These are phyloP conservation scores for Sarocladium brachiariae DNA, from an alignment of 2,329 filamentous ascomycete genomes.

Conservation along the genomic window DNA sequence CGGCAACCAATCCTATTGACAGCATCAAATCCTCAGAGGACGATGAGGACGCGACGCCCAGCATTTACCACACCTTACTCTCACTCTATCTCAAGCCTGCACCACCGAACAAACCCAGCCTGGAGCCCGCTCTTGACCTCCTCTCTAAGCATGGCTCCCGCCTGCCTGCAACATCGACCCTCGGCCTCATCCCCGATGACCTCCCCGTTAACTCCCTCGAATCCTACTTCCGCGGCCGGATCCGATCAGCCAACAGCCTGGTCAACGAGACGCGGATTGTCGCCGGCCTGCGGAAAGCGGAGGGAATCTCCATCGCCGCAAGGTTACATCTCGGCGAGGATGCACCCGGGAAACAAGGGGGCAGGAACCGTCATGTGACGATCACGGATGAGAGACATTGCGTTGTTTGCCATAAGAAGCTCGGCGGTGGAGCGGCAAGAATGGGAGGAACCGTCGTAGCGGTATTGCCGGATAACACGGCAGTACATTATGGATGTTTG, in stretches of 20 bases:
- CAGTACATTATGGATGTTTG: slow-evolving; percentile 77
- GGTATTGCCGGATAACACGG: slow-evolving; percentile 75
- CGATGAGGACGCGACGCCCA: slow-evolving; percentile 54
- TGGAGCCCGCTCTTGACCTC: slow-evolving; percentile 74
- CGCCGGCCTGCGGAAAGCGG: slow-evolving; percentile 67
- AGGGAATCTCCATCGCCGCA: slow-evolving; percentile 71
- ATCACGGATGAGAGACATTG: slow-evolving; percentile 86
- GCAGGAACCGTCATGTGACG: slow-evolving; percentile 60
- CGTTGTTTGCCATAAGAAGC: slow-evolving; percentile 84
- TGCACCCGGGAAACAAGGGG: slow-evolving; percentile 38
- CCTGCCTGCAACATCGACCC: slow-evolving; percentile 77
- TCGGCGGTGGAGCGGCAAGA: slow-evolving; percentile 70
- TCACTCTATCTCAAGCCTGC: slow-evolving; percentile 83
- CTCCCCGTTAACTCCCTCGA: slow-evolving; percentile 75
- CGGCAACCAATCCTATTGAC: slow-evolving; percentile 13
- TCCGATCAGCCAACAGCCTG: slow-evolving; percentile 75
- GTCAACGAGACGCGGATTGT: slow-evolving; percentile 76
- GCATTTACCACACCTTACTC: slow-evolving; percentile 87
- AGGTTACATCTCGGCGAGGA: slow-evolving; percentile 67
- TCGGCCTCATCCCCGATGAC: slow-evolving; percentile 75
- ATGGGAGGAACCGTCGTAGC: slow-evolving; percentile 87
- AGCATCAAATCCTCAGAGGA: slow-evolving; percentile 20
- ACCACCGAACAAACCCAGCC: slow-evolving; percentile 62
- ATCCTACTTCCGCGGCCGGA: slow-evolving; percentile 86
- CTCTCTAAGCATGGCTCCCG: slow-evolving; percentile 91